Base-by-base conservation (phyloP, 139 green algal genomes). In the Chlorella sp. region DNA sequence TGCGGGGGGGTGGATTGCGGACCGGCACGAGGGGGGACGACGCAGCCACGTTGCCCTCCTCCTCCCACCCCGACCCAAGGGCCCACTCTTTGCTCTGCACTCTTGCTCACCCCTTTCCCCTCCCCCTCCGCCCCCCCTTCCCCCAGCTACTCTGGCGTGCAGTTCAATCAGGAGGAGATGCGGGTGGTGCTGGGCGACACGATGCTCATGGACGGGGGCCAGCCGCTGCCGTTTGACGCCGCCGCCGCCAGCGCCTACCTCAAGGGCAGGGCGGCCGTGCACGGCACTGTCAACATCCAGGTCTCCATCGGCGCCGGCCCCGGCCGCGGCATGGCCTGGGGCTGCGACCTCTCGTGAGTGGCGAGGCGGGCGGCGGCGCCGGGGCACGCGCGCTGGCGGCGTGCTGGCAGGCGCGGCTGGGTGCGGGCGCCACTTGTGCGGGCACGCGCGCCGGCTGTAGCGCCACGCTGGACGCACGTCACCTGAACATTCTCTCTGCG, bases 191-290 rank as follows among this genome's bases (percentile, higher is more conserved):
- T 99, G 61, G 96, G 93, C 25, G 79, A 79, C 64, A 92, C 89
- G 14, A 27, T 82, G 64, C 84, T 99, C 3, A 98, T 99, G 96
- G 84, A 96, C 71, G 87, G 85, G 23, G 96, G 96, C 0, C 95
- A 98, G 87, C 96, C 96, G 53, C 85, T 98, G 61, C 71, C 85
- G 1, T 99, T 98, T 89, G 95, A 99, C 83, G 90, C 81, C 25
- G 78, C 82, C 40, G 84, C 85, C 0, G 96, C 96, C 33, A 96
- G 85, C 83, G 86, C 81, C 29, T 99, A 99, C 86, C 79, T 99
- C 31, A 97, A 95, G 84, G 85, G 81, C 3, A 72, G 60, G 79
- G 85, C 75, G 23, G 86, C 73, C 1, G 70, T 84, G 71, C 95
- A 97, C 79, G 95, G 94, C 78, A 98, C 94, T 3, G 94, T 98